Evolutionary conservation across 306 rosid species (phyloP), one percentile per base, ranked within the genome.

Genomic region (Hippophae tibetana): DNA sequence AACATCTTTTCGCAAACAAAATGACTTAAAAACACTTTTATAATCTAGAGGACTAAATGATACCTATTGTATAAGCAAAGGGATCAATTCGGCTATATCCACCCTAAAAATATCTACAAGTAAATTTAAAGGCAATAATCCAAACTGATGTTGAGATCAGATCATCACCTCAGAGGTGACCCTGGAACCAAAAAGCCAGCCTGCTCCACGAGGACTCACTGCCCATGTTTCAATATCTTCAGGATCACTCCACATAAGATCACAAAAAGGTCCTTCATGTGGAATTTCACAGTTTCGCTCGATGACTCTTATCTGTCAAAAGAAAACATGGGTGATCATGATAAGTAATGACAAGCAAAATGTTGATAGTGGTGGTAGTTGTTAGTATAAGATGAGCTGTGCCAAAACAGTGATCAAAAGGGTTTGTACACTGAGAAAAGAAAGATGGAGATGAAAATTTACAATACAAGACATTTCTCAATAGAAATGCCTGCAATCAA

Each of bases 181-280:
- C 74, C 96, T 69, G 46, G 97, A 90, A 70, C 97, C 97, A 61
- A 90, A 90, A 64, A 90, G 97, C 97, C 97, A 90, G 68, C 97
- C 97, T 27, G 97, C 97, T 63, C 97, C 97, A 13, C 97, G 94
- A 7, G 97, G 97, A 72, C 97, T 90, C 68, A 87, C 97, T 61
- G 97, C 96, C 97, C 97, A 90, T 57, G 97, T 90, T 81, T 90
- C 97, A 70, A 90, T 90, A 71, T 90, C 97, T 81, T 90, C 97
- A 52, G 97, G 97, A 68, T 90, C 97, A 62, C 97, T 90, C 97
- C 97, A 90, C 97, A 90, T 90, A 50, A 90, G 86, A 78, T 90
- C 97, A 79, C 97, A 90, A 78, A 90, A 90, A 41, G 97, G 97
- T 6, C 97, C 97, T 85, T 90, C 97, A 1, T 90, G 97, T 43